These are phyloP conservation scores for Jamesozyma rosinii DNA, from an alignment of 805 yeast genomes.

Conservation along the genomic window DNA sequence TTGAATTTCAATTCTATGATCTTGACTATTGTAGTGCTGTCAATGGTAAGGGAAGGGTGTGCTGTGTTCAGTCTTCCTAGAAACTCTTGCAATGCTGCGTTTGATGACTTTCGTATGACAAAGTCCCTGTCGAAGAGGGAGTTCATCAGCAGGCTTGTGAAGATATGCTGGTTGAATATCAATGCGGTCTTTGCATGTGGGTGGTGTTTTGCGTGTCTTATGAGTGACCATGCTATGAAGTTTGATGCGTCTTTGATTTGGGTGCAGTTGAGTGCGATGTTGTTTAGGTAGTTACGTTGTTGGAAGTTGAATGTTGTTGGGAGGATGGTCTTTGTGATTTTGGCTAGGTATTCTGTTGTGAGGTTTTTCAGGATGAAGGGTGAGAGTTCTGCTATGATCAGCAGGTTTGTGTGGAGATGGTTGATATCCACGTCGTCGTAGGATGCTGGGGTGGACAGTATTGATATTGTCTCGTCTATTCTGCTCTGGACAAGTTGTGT, in stretches of 20 bases:
- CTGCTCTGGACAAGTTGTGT: conserved; percentile 23
- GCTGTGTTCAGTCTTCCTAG: conserved; percentile 45
- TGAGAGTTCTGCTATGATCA: conserved; percentile 30
- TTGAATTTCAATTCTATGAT: conserved; percentile 56
- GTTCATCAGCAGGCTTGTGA: conserved; percentile 36
- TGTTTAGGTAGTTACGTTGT: conserved; percentile 41
- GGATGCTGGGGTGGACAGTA: conserved; percentile 4
- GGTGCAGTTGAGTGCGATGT: conserved; percentile 41
- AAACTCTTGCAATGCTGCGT: conserved; percentile 81
- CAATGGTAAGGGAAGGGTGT: conserved; percentile 22
- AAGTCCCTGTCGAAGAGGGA: conserved; percentile 67
- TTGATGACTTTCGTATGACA: conserved; percentile 66
- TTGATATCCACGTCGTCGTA: conserved; percentile 23
- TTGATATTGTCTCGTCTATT: conserved; percentile 16
- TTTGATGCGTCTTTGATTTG: conserved; percentile 80
- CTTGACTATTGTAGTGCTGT: conserved; percentile 27
- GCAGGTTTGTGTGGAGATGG: conserved; percentile 29
- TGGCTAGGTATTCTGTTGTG: neutral
- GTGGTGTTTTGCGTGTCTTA: conserved; percentile 29
- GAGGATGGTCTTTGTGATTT: conserved; percentile 27
- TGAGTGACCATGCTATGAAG: conserved; percentile 73
- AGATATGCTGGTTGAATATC: conserved; percentile 22
- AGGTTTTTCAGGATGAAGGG: conserved; percentile 11
- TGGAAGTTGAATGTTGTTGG: conserved; percentile 46
- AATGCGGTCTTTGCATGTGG: neutral